phyloP scores from a whole-genome alignment of 1,139 yeast species.

The Scheffersomyces segobiensis region DNA sequence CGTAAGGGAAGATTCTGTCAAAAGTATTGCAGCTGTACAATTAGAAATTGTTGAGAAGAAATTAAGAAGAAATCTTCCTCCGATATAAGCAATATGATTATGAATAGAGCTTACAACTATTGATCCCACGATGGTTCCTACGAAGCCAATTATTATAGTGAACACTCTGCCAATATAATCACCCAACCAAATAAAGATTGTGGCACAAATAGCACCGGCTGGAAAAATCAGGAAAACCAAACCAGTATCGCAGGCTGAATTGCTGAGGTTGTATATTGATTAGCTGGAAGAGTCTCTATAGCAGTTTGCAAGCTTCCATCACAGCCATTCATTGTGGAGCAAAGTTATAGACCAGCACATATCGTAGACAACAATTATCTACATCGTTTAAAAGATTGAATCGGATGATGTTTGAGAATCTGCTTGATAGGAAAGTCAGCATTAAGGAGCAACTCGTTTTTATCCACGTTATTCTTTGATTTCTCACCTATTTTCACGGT shows the following conservation, averaged over 20 bases:
- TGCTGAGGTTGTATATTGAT: conserved; percentile 1
- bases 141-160: conserved; percentile 17
- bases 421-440: neutral
- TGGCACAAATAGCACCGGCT: conserved; percentile 18
- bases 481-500: neutral
- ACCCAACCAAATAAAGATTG: conserved; percentile 12
- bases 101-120: conserved; percentile 23
- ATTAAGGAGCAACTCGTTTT: neutral
- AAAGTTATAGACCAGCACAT: neutral
- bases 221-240: conserved; percentile 20
- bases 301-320: conserved; percentile 1
- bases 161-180: conserved; percentile 14
- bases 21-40: conserved; percentile 22
- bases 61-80: conserved; percentile 22
- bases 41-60: conserved; percentile 14
- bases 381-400: neutral
- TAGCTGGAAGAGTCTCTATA: neutral
- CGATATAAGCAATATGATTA: conserved; percentile 17
- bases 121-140: conserved; percentile 23
- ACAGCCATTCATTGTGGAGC: neutral
- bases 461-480: neutral
- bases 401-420: neutral
- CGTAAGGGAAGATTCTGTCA: conserved; percentile 25
- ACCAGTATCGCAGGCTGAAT: conserved; percentile 19
- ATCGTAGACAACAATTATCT: neutral